Evolutionary conservation across 192 early-diverging fungal genomes (phyloP), one percentile per base, ranked within the genome.

Genomic region (Coemansia sp.): DNA sequence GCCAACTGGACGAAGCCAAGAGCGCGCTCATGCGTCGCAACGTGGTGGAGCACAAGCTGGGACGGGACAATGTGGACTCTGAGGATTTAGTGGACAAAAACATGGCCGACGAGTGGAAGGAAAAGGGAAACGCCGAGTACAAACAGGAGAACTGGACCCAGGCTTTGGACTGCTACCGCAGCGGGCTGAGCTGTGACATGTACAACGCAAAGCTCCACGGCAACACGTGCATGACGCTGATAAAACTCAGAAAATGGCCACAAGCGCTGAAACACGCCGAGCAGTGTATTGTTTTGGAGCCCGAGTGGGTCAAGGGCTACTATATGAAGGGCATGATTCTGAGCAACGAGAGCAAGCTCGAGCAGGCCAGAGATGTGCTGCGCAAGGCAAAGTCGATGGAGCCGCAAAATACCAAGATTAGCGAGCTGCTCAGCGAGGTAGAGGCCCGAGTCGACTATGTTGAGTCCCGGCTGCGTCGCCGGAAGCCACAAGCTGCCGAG

Each of bases 191-290:
- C 1, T 77, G 73, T 62, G 74, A 82, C 26, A 70, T 82, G 61
- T 82, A 82, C 31, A 76, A 64, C 44, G 40, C 74, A 10, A 82
- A 82, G 56, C 36, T 82, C 18, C 79, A 82, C 31, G 58, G 79
- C 67, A 82, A 82, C 24, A 49, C 79, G 17, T 82, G 79, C 10
- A 76, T 82, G 79, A 38, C 79, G 52, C 58, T 82, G 56, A 68
- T 82, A 6, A 77, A 77, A 57, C 63, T 82, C 26, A 69, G 64
- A 54, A 63, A 71, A 42, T 82, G 67, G 66, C 10, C 73, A 5
- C 79, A 82, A 48, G 79, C 79, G 3, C 52, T 82, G 53, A 82
- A 76, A 54, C 74, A 82, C 51, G 79, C 79, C 26, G 79, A 82
- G n/a, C 79, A 82, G 58, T 82, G 79, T 36, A 82, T 82, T 46